These are phyloP conservation scores for Pleurotus pulmonarius DNA, from an alignment of 768 basidiomycete genomes.

Conservation along the genomic window DNA sequence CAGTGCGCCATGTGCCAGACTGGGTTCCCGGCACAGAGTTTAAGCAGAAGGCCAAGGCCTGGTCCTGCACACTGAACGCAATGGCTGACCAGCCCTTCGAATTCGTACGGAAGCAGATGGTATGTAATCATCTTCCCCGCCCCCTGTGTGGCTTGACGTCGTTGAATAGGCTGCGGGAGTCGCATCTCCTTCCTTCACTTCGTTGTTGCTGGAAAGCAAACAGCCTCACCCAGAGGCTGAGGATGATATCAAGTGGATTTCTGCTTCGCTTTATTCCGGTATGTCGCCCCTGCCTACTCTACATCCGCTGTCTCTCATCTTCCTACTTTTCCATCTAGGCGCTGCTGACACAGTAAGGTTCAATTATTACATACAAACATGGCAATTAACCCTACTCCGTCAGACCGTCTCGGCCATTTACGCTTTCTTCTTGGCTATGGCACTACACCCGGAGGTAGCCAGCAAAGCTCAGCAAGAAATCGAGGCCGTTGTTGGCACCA, in stretches of 20 bases:
- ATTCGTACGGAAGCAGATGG: conserved; percentile 6
- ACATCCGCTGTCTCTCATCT: not conserved
- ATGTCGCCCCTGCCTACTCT: conserved; percentile 11
- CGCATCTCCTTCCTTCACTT: conserved; percentile 55
- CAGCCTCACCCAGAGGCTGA: conserved; percentile 52
- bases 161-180: conserved; percentile 50
- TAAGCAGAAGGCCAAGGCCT: conserved; percentile 6
- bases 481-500: conserved; percentile 53
- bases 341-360: conserved; percentile 52
- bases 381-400: not conserved
- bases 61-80: not conserved
- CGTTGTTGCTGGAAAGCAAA: conserved; percentile 50
- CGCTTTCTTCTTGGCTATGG: conserved; percentile 60
- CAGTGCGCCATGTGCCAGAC: conserved; percentile 8
- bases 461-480: conserved; percentile 63
- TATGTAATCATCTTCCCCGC: not conserved
- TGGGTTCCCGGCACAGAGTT: conserved; percentile 8
- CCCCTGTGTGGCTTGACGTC: not conserved
- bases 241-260: conserved; percentile 62
- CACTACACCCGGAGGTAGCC: conserved; percentile 50
- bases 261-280: conserved; percentile 55
- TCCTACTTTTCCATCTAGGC: conserved; percentile 26
- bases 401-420: conserved; percentile 63
- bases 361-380: not conserved
- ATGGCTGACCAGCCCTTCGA: conserved; percentile 7